Percentiles rank a stretch among this genome's conserved stretches.
These are phyloP conservation scores for Globisporangium spinosum DNA, from an alignment of 352 stramenopile genomes.

Conservation along the genomic window DNA sequence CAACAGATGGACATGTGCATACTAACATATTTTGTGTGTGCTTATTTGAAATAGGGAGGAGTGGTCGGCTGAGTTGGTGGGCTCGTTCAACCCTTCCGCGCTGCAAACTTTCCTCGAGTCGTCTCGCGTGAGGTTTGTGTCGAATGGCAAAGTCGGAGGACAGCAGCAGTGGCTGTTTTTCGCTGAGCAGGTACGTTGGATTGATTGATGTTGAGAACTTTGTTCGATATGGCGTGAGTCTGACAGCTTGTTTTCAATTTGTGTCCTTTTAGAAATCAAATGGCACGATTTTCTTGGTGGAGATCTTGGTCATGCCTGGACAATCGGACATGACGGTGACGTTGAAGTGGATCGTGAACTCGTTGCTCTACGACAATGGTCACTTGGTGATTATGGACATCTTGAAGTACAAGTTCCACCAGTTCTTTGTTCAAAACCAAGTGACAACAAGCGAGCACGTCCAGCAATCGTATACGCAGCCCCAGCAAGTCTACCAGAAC, in stretches of 20 bases:
- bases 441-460: conserved; percentile 17
- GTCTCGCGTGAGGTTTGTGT: conserved; percentile 59
- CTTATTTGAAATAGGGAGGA: conserved; percentile 47
- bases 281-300: conserved; percentile 77
- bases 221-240: conserved; percentile 8
- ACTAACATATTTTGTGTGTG: conserved; percentile 12
- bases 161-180: conserved; percentile 79
- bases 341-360: conserved; percentile 88
- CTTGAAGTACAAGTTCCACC: conserved; percentile 63
- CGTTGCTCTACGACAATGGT: conserved; percentile 79
- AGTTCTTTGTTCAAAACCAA: conserved; percentile 50
- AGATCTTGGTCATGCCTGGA: conserved; percentile 75
- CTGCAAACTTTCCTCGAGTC: conserved; percentile 60
- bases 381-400: conserved; percentile 82
- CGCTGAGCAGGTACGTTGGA: conserved; percentile 59
- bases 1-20: background rate
- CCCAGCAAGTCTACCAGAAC: conserved; percentile 19
- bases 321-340: conserved; percentile 78
- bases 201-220: background rate
- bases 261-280: conserved; percentile 45
- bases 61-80: conserved; percentile 59
- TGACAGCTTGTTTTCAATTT: conserved; percentile 4
- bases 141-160: conserved; percentile 72
- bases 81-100: conserved; percentile 49
- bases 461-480: conserved; percentile 13